phyloP scores from a whole-genome alignment of 495 filamentous ascomycete genomes.

The Neurospora cerealis region DNA sequence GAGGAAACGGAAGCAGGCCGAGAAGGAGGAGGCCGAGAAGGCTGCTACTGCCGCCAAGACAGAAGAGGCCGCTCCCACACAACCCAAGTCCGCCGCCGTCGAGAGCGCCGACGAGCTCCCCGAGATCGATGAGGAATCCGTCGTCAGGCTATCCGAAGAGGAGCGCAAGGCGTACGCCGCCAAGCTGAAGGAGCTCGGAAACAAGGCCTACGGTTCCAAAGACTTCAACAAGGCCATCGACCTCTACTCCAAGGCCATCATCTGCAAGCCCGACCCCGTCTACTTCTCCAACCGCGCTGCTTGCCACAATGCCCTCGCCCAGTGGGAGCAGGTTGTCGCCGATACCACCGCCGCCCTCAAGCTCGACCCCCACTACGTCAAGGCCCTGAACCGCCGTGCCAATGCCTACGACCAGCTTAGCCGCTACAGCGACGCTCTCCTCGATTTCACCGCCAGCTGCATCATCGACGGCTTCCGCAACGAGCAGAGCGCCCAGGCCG shows the following conservation, averaged over 20 bases:
- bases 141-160: conserved; percentile 58
- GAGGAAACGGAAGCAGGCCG: conserved; percentile 62
- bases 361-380: conserved; percentile 91
- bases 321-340: conserved; percentile 95
- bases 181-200: conserved; percentile 89
- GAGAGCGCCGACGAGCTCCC: conserved; percentile 71
- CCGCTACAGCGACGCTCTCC: conserved; percentile 84
- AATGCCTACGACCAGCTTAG: conserved; percentile 91
- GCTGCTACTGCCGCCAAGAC: conserved; percentile 12
- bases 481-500: conserved; percentile 73
- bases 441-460: conserved; percentile 97
- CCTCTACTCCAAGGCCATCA: conserved; percentile 86
- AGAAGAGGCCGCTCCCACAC: conserved; percentile 16
- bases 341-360: conserved; percentile 91
- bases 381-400: conserved; percentile 90
- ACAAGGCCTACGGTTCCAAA: conserved; percentile 90
- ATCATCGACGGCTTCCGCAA: conserved; percentile 97
- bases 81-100: conserved; percentile 40
- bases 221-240: conserved; percentile 87
- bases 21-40: conserved; percentile 45
- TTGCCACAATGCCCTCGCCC: conserved; percentile 82
- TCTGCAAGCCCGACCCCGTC: conserved; percentile 94
- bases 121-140: conserved; percentile 69
- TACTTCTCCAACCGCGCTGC: conserved; percentile 98
- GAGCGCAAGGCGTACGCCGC: conserved; percentile 74